Evolutionary conservation across 1,284 basidiomycete species (phyloP).

Genomic region (Ceratobasidium sp.): DNA sequence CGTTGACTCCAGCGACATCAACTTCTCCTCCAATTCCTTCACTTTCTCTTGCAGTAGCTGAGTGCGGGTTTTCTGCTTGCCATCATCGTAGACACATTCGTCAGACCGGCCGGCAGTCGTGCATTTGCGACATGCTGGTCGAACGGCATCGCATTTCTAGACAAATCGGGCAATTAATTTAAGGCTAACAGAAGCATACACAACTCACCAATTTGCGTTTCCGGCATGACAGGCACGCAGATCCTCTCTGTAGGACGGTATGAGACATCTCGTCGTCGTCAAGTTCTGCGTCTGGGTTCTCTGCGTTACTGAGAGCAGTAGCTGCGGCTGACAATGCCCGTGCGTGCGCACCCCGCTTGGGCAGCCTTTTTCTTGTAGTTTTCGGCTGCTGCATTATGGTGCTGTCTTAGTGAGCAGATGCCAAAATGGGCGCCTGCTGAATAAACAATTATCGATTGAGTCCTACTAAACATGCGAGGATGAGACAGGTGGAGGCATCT

Average conservation of each 20-base stretch:
- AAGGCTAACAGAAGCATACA: neutral
- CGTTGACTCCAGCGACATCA: slow-evolving; percentile 55
- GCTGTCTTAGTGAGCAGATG: slow-evolving; percentile 18
- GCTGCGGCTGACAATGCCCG: slow-evolving; percentile 38
- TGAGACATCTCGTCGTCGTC: slow-evolving; percentile 42
- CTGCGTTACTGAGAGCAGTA: slow-evolving; percentile 7
- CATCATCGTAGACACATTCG: slow-evolving; percentile 70
- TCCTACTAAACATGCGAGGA: neutral
- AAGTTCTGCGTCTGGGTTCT: slow-evolving; percentile 9
- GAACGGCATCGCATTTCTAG: slow-evolving; percentile 35
- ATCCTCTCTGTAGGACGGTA: slow-evolving; percentile 40
- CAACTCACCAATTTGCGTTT: slow-evolving; percentile 78
- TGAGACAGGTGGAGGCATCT: slow-evolving; percentile 8
- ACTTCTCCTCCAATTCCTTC: slow-evolving; percentile 61
- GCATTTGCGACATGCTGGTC: slow-evolving; percentile 43
- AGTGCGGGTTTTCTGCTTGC: slow-evolving; percentile 68
- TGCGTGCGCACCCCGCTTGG: slow-evolving; percentile 32
- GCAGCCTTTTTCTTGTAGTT: slow-evolving; percentile 41
- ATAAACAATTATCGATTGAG: slow-evolving; percentile 26
- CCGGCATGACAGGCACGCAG: slow-evolving; percentile 54
- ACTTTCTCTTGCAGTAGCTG: slow-evolving; percentile 68
- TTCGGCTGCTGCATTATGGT: slow-evolving; percentile 31
- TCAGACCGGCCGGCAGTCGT: slow-evolving; percentile 60
- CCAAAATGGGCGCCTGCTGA: slow-evolving; percentile 33
- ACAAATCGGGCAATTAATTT: neutral